A percentile compares a stretch with the other conserved stretches of the same genome.
phyloP scores from a whole-genome alignment of 805 yeast genomes.

The Lachancea sp. region DNA sequence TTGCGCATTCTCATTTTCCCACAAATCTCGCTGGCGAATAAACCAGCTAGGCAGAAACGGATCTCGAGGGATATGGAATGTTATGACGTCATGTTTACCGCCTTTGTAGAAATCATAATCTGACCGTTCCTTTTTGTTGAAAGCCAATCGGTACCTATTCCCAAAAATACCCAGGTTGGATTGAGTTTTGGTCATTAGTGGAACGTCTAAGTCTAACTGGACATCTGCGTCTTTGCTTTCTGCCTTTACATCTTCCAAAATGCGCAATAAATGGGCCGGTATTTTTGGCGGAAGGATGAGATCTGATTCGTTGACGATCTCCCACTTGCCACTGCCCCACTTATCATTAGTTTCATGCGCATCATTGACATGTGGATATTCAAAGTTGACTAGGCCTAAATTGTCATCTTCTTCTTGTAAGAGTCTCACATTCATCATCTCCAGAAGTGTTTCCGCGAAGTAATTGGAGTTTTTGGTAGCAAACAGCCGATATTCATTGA shows the following conservation, averaged over 20 bases:
- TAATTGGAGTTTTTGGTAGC: slow-evolving; percentile 69
- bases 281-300: slow-evolving; percentile 24
- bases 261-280: slow-evolving; percentile 23
- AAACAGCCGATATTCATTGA: slow-evolving; percentile 77
- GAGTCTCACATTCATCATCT: slow-evolving; percentile 47
- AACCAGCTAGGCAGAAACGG: slow-evolving; percentile 73
- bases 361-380: background rate
- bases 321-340: slow-evolving; percentile 8
- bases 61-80: slow-evolving; percentile 53
- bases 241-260: slow-evolving; percentile 23
- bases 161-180: slow-evolving; percentile 32
- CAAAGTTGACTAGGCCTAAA: background rate
- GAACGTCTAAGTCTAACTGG: slow-evolving; percentile 3
- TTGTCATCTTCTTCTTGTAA: slow-evolving; percentile 23
- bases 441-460: slow-evolving; percentile 75
- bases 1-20: slow-evolving; percentile 48
- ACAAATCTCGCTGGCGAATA: slow-evolving; percentile 49
- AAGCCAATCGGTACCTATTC: slow-evolving; percentile 29
- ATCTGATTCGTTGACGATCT: slow-evolving; percentile 26
- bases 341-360: background rate
- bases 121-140: slow-evolving; percentile 28
- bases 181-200: slow-evolving; percentile 15
- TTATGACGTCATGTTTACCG: slow-evolving; percentile 32
- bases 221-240: slow-evolving; percentile 9
- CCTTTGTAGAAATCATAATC: slow-evolving; percentile 38